phyloP scores from a whole-genome alignment of 768 basidiomycete genomes.

The Dendrothele bispora region DNA sequence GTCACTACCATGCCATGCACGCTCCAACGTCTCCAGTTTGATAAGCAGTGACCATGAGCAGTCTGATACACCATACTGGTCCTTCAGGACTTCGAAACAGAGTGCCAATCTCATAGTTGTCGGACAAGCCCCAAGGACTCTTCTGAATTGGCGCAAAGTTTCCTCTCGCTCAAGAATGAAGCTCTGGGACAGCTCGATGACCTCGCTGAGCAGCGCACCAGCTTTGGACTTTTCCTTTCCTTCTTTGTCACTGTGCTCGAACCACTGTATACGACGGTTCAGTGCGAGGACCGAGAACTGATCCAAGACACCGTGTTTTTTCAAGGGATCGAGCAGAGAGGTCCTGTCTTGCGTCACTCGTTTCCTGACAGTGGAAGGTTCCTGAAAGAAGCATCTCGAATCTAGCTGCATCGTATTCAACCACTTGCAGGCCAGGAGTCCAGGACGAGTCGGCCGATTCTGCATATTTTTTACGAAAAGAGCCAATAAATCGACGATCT shows the following conservation, averaged over 20 bases:
- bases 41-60: constrained; percentile 15
- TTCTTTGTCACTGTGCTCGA: background rate
- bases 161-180: constrained; percentile 1
- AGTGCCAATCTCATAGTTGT: constrained; percentile 7
- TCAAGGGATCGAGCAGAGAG: background rate
- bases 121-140: no score
- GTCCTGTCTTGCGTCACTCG: background rate
- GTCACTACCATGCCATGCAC: background rate
- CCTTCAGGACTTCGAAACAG: constrained; percentile 11
- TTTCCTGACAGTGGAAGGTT: background rate
- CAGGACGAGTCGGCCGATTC: constrained; percentile 7
- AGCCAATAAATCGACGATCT: constrained; percentile 9
- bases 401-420: constrained; percentile 5
- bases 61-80: constrained; percentile 6
- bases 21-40: constrained; percentile 10
- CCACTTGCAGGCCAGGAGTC: constrained; percentile 11
- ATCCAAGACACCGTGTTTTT: background rate
- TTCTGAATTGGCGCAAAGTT: no score
- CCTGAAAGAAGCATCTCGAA: background rate
- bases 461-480: constrained; percentile 8
- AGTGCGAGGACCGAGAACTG: background rate
- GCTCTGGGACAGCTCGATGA: constrained; percentile 7
- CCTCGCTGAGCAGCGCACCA: no score
- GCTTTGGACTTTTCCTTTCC: no score
- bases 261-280: background rate